phyloP scores from a whole-genome alignment of 2,329 filamentous ascomycete species.

The Fusarium globosum region DNA sequence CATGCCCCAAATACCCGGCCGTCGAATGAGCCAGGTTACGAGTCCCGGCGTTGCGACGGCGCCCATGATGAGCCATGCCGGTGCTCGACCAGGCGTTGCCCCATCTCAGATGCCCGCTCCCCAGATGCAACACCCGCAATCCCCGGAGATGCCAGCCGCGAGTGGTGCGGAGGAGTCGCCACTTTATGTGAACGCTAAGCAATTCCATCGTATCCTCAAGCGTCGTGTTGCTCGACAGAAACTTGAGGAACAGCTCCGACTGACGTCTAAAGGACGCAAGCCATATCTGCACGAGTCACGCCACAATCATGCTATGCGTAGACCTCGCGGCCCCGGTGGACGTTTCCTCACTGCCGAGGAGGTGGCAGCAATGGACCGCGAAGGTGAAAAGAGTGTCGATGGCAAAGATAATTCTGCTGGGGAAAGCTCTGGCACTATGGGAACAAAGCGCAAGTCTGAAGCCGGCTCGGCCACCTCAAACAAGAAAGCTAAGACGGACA shows the following conservation, averaged over 20 bases:
- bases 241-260: slow-evolving; percentile 88
- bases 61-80: slow-evolving; percentile 78
- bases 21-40: slow-evolving; percentile 81
- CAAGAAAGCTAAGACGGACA: slow-evolving; percentile 69
- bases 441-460: slow-evolving; percentile 72
- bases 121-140: slow-evolving; percentile 77
- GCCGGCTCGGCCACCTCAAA: slow-evolving; percentile 58
- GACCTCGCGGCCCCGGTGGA: slow-evolving; percentile 91
- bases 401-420: slow-evolving; percentile 47
- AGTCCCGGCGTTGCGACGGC: slow-evolving; percentile 80
- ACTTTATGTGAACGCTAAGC: slow-evolving; percentile 97
- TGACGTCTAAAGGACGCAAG: slow-evolving; percentile 95
- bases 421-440: slow-evolving; percentile 48
- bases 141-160: slow-evolving; percentile 80
- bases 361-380: slow-evolving; percentile 86
- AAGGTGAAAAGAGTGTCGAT: slow-evolving; percentile 59
- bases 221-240: slow-evolving; percentile 91
- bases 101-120: slow-evolving; percentile 71
- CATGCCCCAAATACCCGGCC: slow-evolving; percentile 67
- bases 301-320: slow-evolving; percentile 97
- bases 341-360: slow-evolving; percentile 97
- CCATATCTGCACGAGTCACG: slow-evolving; percentile 97
- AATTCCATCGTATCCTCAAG: slow-evolving; percentile 97
- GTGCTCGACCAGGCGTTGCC: slow-evolving; percentile 60
- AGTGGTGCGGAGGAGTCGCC: slow-evolving; percentile 87